These are phyloP conservation scores for Colletotrichum gigasporum DNA, from an alignment of 2,329 filamentous ascomycete genomes.

Conservation along the genomic window DNA sequence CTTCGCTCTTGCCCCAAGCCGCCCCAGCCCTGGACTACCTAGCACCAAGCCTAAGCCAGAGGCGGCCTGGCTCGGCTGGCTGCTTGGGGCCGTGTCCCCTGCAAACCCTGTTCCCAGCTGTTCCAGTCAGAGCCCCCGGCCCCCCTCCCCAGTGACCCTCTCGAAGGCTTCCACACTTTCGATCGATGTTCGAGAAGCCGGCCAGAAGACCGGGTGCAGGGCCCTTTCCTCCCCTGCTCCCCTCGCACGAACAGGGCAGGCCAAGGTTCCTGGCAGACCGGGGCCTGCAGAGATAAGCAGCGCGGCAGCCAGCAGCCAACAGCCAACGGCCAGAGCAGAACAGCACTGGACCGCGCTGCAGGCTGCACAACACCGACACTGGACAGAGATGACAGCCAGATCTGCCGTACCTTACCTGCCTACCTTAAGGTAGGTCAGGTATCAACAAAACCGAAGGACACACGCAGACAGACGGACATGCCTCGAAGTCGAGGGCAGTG, in stretches of 20 bases:
- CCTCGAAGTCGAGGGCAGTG: no score
- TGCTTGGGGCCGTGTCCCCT: constrained; percentile 21
- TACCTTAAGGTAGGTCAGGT: no score
- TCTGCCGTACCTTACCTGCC: no score
- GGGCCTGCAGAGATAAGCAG: constrained; percentile 7
- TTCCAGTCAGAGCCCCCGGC: constrained; percentile 12
- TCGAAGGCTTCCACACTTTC: constrained; percentile 31
- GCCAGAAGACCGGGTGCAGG: constrained; percentile 25
- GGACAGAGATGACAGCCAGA: no score
- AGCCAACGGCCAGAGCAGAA: no score
- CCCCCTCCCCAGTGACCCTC: constrained; percentile 7
- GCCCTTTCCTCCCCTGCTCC: background rate
- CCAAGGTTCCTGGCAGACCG: no score
- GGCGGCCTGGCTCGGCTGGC: background rate
- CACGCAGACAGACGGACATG: no score
- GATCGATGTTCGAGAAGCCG: constrained; percentile 33
- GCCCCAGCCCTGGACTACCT: background rate
- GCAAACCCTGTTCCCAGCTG: constrained; percentile 29
- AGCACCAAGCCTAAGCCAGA: background rate
- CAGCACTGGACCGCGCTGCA: no score
- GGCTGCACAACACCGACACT: no score
- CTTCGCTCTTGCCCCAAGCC: constrained; percentile 10
- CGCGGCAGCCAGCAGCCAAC: no score
- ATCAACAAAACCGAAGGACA: no score
- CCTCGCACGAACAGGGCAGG: constrained; percentile 1